Percentiles rank a stretch among this genome's conserved stretches.
phyloP scores from a whole-genome alignment of 2,329 filamentous ascomycete genomes.

The Fusarium sarcochroum region DNA sequence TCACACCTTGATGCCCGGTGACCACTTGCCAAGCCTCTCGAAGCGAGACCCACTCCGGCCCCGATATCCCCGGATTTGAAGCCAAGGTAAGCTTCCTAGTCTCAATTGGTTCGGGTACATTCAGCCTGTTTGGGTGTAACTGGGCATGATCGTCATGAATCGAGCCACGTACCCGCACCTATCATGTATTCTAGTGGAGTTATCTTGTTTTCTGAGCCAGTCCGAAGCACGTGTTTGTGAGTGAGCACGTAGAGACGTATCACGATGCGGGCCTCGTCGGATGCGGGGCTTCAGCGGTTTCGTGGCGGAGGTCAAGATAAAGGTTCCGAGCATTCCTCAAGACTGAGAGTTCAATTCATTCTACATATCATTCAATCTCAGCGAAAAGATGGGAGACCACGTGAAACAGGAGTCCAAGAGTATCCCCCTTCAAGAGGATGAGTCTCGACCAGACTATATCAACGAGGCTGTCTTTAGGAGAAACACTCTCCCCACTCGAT shows the following conservation, averaged over 20 bases:
- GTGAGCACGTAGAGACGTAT: conserved; percentile 22
- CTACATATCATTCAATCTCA: neutral
- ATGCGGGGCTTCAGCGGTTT: conserved; percentile 24
- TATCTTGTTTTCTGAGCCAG: conserved; percentile 6
- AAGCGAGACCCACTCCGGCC: conserved; percentile 8
- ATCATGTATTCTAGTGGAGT: conserved; percentile 38
- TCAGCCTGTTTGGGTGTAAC: conserved; percentile 3
- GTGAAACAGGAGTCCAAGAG: conserved; percentile 37
- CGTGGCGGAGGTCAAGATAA: conserved; percentile 25
- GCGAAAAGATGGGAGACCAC: conserved; percentile 39
- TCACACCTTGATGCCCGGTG: neutral
- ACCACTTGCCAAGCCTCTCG: neutral
- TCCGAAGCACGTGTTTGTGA: conserved; percentile 26
- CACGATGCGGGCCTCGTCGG: conserved; percentile 21
- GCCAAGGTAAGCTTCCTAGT: neutral
- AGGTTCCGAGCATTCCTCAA: conserved; percentile 12
- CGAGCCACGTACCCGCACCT: conserved; percentile 31
- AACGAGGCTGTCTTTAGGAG: conserved; percentile 67
- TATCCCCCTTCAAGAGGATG: conserved; percentile 54
- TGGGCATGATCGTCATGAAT: conserved; percentile 30
- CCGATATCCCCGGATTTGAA: conserved; percentile 29
- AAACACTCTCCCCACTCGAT: conserved; percentile 66
- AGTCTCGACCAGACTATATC: conserved; percentile 61
- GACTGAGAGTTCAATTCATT: neutral
- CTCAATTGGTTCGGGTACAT: conserved; percentile 5